phyloP scores from a whole-genome alignment of 73 alveolate genomes.

The Paramecium biaurelia region DNA sequence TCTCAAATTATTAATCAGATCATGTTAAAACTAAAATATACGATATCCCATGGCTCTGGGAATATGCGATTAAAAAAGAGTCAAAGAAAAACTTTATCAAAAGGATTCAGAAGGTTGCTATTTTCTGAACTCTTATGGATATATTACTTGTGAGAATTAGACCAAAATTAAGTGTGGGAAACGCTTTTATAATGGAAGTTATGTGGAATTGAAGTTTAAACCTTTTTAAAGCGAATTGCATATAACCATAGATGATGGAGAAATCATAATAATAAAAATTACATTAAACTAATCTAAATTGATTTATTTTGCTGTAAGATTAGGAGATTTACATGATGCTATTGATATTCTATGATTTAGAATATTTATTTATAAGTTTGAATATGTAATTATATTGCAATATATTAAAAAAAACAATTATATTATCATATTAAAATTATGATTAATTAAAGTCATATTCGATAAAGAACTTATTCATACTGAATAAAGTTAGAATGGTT shows the following conservation, averaged over 20 bases:
- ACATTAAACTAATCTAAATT: not conserved
- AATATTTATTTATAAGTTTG: not conserved
- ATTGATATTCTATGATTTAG: not conserved
- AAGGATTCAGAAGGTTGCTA: not conserved
- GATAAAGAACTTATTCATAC: not conserved
- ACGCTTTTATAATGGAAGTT: not conserved
- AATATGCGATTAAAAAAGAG: not conserved
- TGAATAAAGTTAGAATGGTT: not conserved
- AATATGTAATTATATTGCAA: too few relatives aligned
- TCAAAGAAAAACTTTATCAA: not conserved
- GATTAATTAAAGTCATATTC: not conserved
- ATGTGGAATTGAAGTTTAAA: not conserved
- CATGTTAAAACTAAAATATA: not conserved
- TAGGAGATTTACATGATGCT: not conserved
- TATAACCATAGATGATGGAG: not conserved
- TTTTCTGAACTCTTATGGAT: not conserved
- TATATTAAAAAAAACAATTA: too few relatives aligned
- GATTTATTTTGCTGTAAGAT: not conserved
- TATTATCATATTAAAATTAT: too few relatives aligned
- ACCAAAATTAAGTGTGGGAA: not conserved
- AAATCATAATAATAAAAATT: not conserved
- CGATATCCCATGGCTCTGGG: not conserved
- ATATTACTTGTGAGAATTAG: not conserved
- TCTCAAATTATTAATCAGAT: not conserved
- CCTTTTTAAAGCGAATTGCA: not conserved